Percentiles rank a stretch among this genome's conserved stretches.
phyloP scores from a whole-genome alignment of 140 eudicot genomes.

The Anethum foeniculum region DNA sequence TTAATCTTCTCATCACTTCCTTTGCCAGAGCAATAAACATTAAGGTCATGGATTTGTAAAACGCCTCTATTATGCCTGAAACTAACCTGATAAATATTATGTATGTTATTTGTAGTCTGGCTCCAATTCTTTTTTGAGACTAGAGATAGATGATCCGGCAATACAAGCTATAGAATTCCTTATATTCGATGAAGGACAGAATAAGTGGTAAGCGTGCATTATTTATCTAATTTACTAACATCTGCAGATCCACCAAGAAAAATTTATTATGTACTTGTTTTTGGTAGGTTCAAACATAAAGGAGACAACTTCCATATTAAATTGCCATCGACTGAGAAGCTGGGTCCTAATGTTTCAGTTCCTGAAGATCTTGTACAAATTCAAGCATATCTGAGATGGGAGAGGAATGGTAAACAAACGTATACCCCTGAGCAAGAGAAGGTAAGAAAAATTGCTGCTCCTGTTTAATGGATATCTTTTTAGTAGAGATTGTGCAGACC shows the following conservation, averaged over 20 bases:
- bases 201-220: slow-evolving; percentile 53
- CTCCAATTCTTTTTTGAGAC: slow-evolving; percentile 43
- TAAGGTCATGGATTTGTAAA: background rate
- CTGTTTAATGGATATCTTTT: background rate
- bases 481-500: background rate
- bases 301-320: slow-evolving; percentile 71
- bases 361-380: slow-evolving; percentile 98
- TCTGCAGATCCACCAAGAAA: background rate
- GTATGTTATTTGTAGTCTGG: slow-evolving; percentile 57
- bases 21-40: background rate
- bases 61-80: background rate
- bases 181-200: slow-evolving; percentile 73
- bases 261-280: background rate
- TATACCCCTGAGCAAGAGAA: slow-evolving; percentile 92
- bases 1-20: background rate
- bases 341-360: slow-evolving; percentile 41
- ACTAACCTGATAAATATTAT: slow-evolving; percentile 1
- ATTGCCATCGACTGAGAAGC: slow-evolving; percentile 36
- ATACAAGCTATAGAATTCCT: slow-evolving; percentile 92
- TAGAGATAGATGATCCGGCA: slow-evolving; percentile 88
- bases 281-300: slow-evolving; percentile 71
- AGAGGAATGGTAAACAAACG: slow-evolving; percentile 89
- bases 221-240: background rate
- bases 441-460: slow-evolving; percentile 36
- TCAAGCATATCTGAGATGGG: slow-evolving; percentile 98